phyloP scores from a whole-genome alignment of 2,329 filamentous ascomycete genomes.

The Paraconiothyrium sp. region DNA sequence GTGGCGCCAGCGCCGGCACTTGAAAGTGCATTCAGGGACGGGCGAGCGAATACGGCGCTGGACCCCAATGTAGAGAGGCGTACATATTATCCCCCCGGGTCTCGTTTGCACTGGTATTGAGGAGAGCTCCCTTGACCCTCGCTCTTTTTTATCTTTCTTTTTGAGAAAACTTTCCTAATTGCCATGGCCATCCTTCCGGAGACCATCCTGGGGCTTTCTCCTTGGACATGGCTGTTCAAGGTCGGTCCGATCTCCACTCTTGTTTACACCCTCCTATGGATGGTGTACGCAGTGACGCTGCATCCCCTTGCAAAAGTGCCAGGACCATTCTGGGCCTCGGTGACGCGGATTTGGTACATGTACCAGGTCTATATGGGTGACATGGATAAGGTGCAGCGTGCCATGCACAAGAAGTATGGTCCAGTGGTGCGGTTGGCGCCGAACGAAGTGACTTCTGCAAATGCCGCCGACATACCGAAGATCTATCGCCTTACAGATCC shows the following conservation, averaged over 20 bases:
- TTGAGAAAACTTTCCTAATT: not conserved
- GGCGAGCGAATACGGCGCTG: not conserved
- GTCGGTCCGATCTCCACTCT: not conserved
- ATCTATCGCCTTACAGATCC: conserved; percentile 28
- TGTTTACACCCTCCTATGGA: conserved; percentile 24
- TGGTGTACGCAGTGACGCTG: conserved; percentile 24
- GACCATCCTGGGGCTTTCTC: conserved; percentile 10
- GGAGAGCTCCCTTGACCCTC: not conserved
- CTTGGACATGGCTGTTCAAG: conserved; percentile 15
- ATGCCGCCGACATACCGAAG: conserved; percentile 22
- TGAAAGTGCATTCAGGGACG: not conserved
- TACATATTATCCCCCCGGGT: not conserved
- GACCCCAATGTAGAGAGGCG: not conserved
- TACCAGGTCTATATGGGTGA: conserved; percentile 24
- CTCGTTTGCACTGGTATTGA: not conserved
- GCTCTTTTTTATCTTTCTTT: not conserved
- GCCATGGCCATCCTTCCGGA: conserved; percentile 16
- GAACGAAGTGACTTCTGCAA: conserved; percentile 28
- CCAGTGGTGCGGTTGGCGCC: conserved; percentile 29
- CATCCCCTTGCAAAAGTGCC: conserved; percentile 28
- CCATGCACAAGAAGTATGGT: conserved; percentile 22
- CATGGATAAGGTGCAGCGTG: conserved; percentile 25
- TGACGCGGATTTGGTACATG: conserved; percentile 30
- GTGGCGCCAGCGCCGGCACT: not conserved
- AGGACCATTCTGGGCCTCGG: conserved; percentile 29